Percentiles rank a stretch among this genome's conserved stretches.
Conservation (phyloP, 1,284 basidiomycete genomes). For the Wallemia hederae region DNA sequence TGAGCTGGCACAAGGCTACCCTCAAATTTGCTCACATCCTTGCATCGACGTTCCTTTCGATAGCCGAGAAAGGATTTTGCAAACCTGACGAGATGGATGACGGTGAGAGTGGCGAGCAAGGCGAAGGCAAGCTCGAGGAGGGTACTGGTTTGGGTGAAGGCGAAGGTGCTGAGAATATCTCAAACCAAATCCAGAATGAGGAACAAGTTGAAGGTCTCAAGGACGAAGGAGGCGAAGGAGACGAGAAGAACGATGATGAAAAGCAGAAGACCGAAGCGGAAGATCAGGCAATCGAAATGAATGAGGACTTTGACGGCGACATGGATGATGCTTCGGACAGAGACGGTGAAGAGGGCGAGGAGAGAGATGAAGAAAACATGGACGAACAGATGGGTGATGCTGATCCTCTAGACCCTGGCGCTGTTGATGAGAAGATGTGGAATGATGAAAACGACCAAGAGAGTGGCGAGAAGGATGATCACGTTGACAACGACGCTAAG, state of each 20-base stretch:
- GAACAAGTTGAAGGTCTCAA: slow-evolving; percentile 82
- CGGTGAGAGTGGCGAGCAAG: slow-evolving; percentile 16
- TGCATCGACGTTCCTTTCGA: slow-evolving; percentile 37
- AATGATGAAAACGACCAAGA: slow-evolving; percentile 38
- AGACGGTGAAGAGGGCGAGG: slow-evolving; percentile 27
- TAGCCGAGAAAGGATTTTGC: slow-evolving; percentile 75
- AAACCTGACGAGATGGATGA: slow-evolving; percentile 34
- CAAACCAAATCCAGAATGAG: slow-evolving; percentile 78
- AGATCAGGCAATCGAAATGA: slow-evolving; percentile 27
- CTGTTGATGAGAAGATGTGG: slow-evolving; percentile 92
- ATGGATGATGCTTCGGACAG: slow-evolving; percentile 27
- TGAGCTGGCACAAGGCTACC: slow-evolving; percentile 39
- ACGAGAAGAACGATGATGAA: slow-evolving; percentile 24
- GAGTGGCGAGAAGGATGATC: slow-evolving; percentile 21
- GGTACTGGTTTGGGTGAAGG: slow-evolving; percentile 71
- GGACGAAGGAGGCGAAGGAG: slow-evolving; percentile 31
- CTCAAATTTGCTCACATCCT: slow-evolving; percentile 64
- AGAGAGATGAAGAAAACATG: slow-evolving; percentile 27
- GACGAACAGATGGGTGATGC: slow-evolving; percentile 66
- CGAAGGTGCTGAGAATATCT: slow-evolving; percentile 52
- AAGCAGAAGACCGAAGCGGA: slow-evolving; percentile 32
- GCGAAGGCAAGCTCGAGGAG: slow-evolving; percentile 22
- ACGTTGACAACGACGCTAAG: slow-evolving; percentile 24
- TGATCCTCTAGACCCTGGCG: slow-evolving; percentile 56
- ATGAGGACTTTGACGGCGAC: slow-evolving; percentile 37